Conservation (phyloP, 2,329 filamentous ascomycete genomes). For the Trichoderma koningiopsis region DNA sequence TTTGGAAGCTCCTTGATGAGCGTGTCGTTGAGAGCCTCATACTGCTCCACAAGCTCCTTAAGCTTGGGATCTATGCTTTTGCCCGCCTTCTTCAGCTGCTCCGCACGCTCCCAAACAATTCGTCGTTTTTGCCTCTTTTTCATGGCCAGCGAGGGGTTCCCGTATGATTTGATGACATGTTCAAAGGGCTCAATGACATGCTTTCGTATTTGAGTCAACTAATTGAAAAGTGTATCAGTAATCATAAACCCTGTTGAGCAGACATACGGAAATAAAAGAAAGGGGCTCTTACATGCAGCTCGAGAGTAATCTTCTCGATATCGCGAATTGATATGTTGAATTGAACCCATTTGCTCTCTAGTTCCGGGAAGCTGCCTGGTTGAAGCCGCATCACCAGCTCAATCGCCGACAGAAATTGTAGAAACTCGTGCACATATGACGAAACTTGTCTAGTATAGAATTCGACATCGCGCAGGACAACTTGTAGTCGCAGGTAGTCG, state of each 20-base stretch:
- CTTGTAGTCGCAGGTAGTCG: conserved; percentile 88
- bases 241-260: background rate
- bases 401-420: conserved; percentile 78
- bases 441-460: conserved; percentile 83
- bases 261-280: conserved; percentile 26
- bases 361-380: conserved; percentile 74
- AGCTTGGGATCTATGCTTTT: conserved; percentile 89
- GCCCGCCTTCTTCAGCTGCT: conserved; percentile 74
- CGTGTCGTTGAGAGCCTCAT: conserved; percentile 87
- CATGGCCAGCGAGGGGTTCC: conserved; percentile 84
- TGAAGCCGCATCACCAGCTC: conserved; percentile 76
- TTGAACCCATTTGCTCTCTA: conserved; percentile 92
- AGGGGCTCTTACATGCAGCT: conserved; percentile 70
- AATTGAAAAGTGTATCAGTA: conserved; percentile 16
- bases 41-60: conserved; percentile 81
- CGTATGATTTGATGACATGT: conserved; percentile 75
- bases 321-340: conserved; percentile 88
- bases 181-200: conserved; percentile 85
- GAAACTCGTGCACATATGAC: conserved; percentile 77
- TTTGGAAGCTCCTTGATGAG: conserved; percentile 89
- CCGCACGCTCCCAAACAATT: conserved; percentile 81
- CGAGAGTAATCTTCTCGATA: conserved; percentile 77
- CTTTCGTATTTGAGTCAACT: conserved; percentile 70
- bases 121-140: conserved; percentile 93
- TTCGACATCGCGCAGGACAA: conserved; percentile 92